Conservation (phyloP, 1,139 yeast species). For the Protomyces pachydermus region DNA sequence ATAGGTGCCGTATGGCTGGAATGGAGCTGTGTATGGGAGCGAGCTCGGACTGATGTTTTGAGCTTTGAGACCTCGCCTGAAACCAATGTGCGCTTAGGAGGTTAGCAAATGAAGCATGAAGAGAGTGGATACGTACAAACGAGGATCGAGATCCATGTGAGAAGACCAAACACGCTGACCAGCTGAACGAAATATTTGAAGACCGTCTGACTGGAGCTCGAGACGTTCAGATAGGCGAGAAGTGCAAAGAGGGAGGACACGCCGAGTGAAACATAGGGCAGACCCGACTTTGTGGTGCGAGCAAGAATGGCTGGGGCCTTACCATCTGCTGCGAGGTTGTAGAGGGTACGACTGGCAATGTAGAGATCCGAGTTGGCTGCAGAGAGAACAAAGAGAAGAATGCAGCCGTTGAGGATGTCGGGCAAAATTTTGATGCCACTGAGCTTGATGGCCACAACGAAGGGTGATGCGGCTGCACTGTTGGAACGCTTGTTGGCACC, state of each 20-base stretch:
- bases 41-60: conserved; percentile 52
- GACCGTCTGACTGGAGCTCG: conserved; percentile 57
- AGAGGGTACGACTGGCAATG: conserved; percentile 76
- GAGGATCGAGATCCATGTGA: conserved; percentile 63
- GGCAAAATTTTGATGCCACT: conserved; percentile 69
- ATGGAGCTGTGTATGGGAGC: conserved; percentile 51
- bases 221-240: conserved; percentile 62
- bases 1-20: conserved; percentile 52
- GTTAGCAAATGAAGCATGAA: too few species aligned
- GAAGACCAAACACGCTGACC: conserved; percentile 63
- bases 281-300: conserved; percentile 67
- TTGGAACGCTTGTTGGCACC: conserved; percentile 44
- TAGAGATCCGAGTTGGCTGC: conserved; percentile 72
- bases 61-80: conserved; percentile 59
- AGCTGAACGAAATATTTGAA: conserved; percentile 76
- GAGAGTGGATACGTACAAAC: conserved; percentile 36
- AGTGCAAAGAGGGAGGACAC: conserved; percentile 59
- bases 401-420: conserved; percentile 68
- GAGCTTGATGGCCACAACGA: conserved; percentile 63
- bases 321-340: conserved; percentile 75
- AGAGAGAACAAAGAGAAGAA: conserved; percentile 62
- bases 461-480: conserved; percentile 47
- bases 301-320: conserved; percentile 70
- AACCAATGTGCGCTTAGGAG: conserved; percentile 49
- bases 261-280: conserved; percentile 65